These are phyloP conservation scores for Entophlyctis helioformis DNA, from an alignment of 192 early-diverging fungal species.

Conservation along the genomic window DNA sequence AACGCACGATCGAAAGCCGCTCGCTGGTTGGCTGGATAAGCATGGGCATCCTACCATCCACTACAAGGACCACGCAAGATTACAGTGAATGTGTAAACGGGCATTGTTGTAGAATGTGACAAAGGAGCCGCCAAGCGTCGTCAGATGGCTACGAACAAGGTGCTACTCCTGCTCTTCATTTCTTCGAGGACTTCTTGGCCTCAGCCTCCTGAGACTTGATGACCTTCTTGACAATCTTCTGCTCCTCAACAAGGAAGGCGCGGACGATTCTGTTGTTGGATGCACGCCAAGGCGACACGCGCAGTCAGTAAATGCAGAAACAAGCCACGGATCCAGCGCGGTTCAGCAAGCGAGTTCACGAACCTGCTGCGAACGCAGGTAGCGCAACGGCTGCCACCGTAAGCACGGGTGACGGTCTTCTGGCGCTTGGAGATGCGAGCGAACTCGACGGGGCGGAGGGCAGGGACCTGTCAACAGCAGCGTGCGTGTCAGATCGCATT, in stretches of 20 bases:
- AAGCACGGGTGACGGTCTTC: constrained; percentile 89
- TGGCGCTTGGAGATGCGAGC: constrained; percentile 80
- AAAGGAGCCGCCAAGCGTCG: too few relatives aligned
- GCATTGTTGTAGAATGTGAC: too few relatives aligned
- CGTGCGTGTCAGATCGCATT: too few relatives aligned
- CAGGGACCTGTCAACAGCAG: constrained; percentile 48
- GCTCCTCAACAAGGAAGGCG: constrained; percentile 98
- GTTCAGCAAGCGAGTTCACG: too few relatives aligned
- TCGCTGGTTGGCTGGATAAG: too few relatives aligned
- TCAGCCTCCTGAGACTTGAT: constrained; percentile 62
- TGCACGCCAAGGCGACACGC: neutral
- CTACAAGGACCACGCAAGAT: too few relatives aligned
- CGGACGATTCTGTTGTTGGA: constrained; percentile 76
- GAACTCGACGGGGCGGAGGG: constrained; percentile 88
- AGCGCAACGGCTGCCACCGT: constrained; percentile 93
- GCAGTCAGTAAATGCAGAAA: neutral
- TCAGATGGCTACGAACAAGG: too few relatives aligned
- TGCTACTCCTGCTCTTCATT: too few relatives aligned
- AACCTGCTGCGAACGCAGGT: constrained; percentile 64
- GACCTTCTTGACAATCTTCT: constrained; percentile 99
- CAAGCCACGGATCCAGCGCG: too few relatives aligned
- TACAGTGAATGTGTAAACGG: too few relatives aligned
- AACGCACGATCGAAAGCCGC: too few relatives aligned
- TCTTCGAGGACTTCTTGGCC: constrained; percentile 28
- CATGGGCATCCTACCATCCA: too few relatives aligned